Base-by-base conservation (phyloP, 2,329 filamentous ascomycete species). In the Pseudogymnoascus sp. region DNA sequence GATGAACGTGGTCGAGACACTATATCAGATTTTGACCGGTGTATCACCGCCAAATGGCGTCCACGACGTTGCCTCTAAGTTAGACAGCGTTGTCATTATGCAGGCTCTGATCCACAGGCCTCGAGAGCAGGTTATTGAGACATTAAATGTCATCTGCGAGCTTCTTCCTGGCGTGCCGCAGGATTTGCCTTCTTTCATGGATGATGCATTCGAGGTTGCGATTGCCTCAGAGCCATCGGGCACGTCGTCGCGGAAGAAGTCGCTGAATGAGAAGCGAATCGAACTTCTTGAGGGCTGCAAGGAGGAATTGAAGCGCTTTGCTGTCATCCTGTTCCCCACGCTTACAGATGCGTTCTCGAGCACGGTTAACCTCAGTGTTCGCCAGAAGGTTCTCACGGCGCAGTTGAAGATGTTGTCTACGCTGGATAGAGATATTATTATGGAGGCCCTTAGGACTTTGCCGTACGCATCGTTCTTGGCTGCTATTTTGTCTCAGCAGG, bases 331-430 rank as follows among this genome's bases (percentile, higher is more conserved):
- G 10, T 89, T 99, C 67, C 94, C 94, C 0, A 99, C 94, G 2
- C 79, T 99, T 66, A 97, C 94, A 31, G 92, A 99, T 74, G 93
- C 92, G 0, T 99, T 96, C 72, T 97, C 94, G 10, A 97, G 94
- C 75, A 99, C 94, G 0, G 93, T 99, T 67, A 99, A 99, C 72
- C 78, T 97, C 14, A 91, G 86, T 63, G 94, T 99, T 42, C 89
- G 95, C 21, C 91, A 97, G 73, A 97, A 96, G 76, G 94, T 99
- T 2, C 81, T 99, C 35, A 91, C 86, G 18, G 94, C 93, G n/a
- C 94, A 99, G 71, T 79, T 97, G 50, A 97, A 97, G 77, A 97
- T 99, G 91, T 82, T 99, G 8, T 96, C 92, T 11, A 96, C 97
- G 67, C 78, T 99, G n/a, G 91, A 97, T 69, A 86, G 85, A 47